Evolutionary conservation across 2,329 filamentous ascomycete genomes (phyloP), one percentile per base, ranked within the genome.

Genomic region (Pleoardoris graminearum): DNA sequence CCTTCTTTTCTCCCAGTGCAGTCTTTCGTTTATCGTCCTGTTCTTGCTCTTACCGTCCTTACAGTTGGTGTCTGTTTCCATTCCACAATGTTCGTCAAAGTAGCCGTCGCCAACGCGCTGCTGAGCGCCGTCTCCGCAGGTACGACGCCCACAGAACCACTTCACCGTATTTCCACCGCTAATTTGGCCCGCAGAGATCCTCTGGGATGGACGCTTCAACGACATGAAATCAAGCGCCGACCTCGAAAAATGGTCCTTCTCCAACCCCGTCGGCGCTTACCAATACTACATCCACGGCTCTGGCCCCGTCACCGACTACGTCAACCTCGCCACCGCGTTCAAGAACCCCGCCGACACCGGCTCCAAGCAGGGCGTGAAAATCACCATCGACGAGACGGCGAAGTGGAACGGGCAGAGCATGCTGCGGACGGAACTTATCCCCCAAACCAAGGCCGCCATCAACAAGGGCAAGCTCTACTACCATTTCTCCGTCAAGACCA

Each of bases 201-300:
- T 85, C 8, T 88, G 85, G 85, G 85, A 87, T 68, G 85, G 85
- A 23, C 81, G 84, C 44, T 85, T 87, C 77, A 87, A 87, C 69
- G 79, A 83, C 52, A 73, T 85, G 58, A 73, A 75, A 12, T 75
- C 79, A 8, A 78, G 77, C 37, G 62, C 77, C 2, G 84, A 86
- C 67, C 77, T 87, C 29, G 75, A 79, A 61, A 79, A 80, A 35
- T 87, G 75, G 85, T 84, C 81, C 3, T 89, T 82, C 81, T 79
- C 78, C 16, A 87, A 84, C 70, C 82, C 86, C 71, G 83, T 87
- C 62, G 85, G 85, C 0, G 80, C 84, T 0, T 90, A 88, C 74
- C 87, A 90, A 71, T 90, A 87, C 78, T 90, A 90, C 76, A 89
- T 89, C 68, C 87, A 90, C 75, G 88, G 87, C 30, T 75, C 76